phyloP scores from a whole-genome alignment of 352 stramenopile genomes.

The Phytopythium cucurbitacearum region DNA sequence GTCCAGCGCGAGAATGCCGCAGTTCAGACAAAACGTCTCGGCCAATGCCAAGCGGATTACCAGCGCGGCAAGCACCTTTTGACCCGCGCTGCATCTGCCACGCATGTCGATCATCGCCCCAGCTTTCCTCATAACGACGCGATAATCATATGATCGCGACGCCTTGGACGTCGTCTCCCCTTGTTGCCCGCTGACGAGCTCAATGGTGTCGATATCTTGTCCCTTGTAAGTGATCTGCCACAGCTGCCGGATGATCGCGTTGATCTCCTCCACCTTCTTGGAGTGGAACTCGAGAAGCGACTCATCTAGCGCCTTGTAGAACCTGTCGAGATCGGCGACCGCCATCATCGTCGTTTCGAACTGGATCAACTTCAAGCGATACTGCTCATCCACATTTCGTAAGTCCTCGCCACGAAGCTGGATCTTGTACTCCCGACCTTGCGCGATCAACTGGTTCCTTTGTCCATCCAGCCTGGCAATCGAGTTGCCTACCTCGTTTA shows the following conservation, averaged over 20 bases:
- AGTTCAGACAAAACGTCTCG: slow-evolving; percentile 99
- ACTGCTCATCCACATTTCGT: slow-evolving; percentile 92
- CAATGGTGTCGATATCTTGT: slow-evolving; percentile 99
- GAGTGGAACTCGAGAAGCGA: slow-evolving; percentile 97
- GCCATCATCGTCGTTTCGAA: slow-evolving; percentile 95
- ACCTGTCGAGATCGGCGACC: slow-evolving; percentile 96
- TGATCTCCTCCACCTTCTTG: slow-evolving; percentile 99
- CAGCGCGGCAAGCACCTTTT: slow-evolving; percentile 95
- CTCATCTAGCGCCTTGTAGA: slow-evolving; percentile 94
- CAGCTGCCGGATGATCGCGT: slow-evolving; percentile 97
- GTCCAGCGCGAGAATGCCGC: slow-evolving; percentile 97
- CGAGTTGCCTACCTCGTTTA: slow-evolving; percentile 26
- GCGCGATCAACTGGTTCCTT: slow-evolving; percentile 44
- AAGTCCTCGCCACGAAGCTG: slow-evolving; percentile 72
- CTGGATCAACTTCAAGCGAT: slow-evolving; percentile 94
- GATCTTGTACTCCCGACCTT: slow-evolving; percentile 61
- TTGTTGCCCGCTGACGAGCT: slow-evolving; percentile 95
- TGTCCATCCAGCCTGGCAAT: slow-evolving; percentile 41
- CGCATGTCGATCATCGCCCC: slow-evolving; percentile 97
- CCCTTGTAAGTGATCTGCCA: slow-evolving; percentile 99
- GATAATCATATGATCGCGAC: slow-evolving; percentile 96
- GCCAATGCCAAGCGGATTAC: slow-evolving; percentile 97
- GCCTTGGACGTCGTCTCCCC: slow-evolving; percentile 48
- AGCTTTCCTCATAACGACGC: slow-evolving; percentile 98
- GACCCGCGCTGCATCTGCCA: slow-evolving; percentile 97